Base-by-base conservation (phyloP, 176 grass and related monocot genomes). In the maize (Zea mays) region DNA sequence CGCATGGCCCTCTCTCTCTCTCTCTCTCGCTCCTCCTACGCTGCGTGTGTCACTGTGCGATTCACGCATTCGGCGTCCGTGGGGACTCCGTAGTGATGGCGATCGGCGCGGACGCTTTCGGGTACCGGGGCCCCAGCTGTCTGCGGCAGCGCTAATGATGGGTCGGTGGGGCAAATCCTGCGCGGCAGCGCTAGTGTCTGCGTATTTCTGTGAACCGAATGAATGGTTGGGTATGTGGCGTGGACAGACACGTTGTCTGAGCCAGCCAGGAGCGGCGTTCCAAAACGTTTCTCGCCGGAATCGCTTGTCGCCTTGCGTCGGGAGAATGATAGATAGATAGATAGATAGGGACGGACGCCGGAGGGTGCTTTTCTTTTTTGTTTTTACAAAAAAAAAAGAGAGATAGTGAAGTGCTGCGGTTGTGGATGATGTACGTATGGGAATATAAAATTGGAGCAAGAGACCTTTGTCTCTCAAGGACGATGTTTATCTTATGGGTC, bases 221-320 rank as follows among this genome's bases (percentile, higher is more conserved):
- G 27, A 27, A 27, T 27, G 27, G 27, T 27, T 27, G n/a, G n/a
- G n/a, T n/a, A 27, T 27, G 27, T 27, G 27, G 27, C 27, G 27
- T 27, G 27, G 27, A 27, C 27, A 27, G 27, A 27, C 27, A 27
- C 27, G 27, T 27, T 27, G 27, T 27, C 27, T 27, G 27, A 27
- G 27, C 27, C 27, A 27, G 27, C 27, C 27, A 27, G 27, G 27
- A 27, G 27, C 27, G 27, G 27, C 33, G 37, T 20, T 76, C 56
- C 6, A 58, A 20, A 47, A 10, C 19, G 61, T 57, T 54, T 67
- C 49, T 67, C 49, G 21, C 14, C 56, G 57, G 27, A 63, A 17
- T 0, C 2, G 20, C 19, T 74, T 83, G 80, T 83, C 80, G 85
- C 75, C 52, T 83, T 73, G 80, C 72, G 37, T 38, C 65, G 51